Conservation (phyloP, 176 grass and related monocot genomes). For the Carex littledalei region DNA sequence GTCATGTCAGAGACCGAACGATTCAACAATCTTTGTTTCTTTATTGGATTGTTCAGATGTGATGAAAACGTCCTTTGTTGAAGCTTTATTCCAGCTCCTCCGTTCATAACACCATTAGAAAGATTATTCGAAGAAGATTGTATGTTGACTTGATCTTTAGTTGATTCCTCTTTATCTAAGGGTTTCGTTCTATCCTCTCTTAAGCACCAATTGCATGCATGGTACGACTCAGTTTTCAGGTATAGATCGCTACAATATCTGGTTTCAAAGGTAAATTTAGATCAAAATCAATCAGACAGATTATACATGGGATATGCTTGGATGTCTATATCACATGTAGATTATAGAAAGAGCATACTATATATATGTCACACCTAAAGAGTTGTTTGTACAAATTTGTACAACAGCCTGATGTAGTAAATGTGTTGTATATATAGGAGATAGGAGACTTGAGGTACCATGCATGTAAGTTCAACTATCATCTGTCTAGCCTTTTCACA, state of each 20-base stretch:
- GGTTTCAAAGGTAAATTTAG: not conserved
- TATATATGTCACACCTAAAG: not conserved
- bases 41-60: constrained; percentile 70
- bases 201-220: constrained; percentile 86
- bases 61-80: constrained; percentile 42
- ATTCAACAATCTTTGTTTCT: constrained; percentile 63
- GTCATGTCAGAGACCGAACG: constrained; percentile 61
- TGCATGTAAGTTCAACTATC: not conserved
- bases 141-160: constrained; percentile 13
- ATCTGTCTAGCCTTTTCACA: not conserved
- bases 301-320: not conserved
- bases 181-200: constrained; percentile 30
- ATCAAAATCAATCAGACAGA: not conserved
- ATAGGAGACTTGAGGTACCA: not conserved
- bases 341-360: not conserved
- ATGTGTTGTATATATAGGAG: not conserved
- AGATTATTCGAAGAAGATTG: constrained; percentile 11
- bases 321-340: constrained; percentile 39
- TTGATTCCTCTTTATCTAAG: constrained; percentile 27
- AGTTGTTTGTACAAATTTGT: not conserved
- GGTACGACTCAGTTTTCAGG: constrained; percentile 68
- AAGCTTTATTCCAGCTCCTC: constrained; percentile 33
- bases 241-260: constrained; percentile 92
- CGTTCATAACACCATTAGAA: not conserved
- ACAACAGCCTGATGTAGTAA: not conserved